These are phyloP conservation scores for Fusarium redolens DNA, from an alignment of 2,329 filamentous ascomycete genomes.

Conservation along the genomic window DNA sequence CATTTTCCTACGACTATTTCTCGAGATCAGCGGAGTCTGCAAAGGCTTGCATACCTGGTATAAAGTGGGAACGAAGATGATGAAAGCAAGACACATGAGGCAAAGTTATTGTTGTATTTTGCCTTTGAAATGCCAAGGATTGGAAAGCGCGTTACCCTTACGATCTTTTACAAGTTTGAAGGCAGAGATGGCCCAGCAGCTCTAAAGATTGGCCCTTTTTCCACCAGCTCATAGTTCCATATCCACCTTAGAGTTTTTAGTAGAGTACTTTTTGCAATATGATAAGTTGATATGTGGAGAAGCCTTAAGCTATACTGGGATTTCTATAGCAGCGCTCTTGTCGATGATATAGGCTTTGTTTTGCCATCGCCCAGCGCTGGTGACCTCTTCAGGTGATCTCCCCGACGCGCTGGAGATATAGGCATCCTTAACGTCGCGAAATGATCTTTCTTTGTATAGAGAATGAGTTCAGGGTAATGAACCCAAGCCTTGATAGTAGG, in stretches of 20 bases:
- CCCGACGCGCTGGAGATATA: no score
- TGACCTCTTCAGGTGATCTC: background rate
- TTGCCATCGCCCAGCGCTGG: rapidly evolving
- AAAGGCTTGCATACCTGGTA: rapidly evolving
- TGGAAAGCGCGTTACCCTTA: no score
- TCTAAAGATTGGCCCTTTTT: rapidly evolving
- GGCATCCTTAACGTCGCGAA: no score
- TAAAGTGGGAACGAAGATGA: no score
- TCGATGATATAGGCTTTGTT: background rate
- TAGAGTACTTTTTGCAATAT: background rate
- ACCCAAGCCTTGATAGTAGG: no score
- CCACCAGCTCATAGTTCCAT: background rate
- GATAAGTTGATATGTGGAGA: background rate
- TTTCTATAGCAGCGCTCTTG: background rate
- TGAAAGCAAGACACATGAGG: no score
- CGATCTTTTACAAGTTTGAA: no score
- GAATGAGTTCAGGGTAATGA: no score
- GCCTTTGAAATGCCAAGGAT: no score
- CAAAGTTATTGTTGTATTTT: no score
- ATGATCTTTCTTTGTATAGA: no score
- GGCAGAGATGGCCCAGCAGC: background rate
- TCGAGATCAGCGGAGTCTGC: rapidly evolving
- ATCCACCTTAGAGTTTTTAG: rapidly evolving
- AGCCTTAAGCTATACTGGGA: background rate
- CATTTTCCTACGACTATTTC: rapidly evolving